Percentiles rank a stretch among this genome's conserved stretches.
Evolutionary conservation across 2,329 filamentous ascomycete species (phyloP).

Genomic region (Calonectria crousiana): DNA sequence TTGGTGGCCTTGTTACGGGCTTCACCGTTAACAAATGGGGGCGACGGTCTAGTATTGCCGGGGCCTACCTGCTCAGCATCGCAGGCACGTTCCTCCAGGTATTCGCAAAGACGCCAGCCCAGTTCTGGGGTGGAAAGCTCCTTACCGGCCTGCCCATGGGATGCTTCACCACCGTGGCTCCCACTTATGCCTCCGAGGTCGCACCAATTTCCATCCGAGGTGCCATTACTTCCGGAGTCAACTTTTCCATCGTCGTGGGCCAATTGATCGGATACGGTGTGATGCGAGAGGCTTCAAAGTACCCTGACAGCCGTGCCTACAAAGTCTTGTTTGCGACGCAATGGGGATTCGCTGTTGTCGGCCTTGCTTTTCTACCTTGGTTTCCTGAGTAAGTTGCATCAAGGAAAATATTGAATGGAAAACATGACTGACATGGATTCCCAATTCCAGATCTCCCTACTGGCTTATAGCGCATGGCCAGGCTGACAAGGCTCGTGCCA

Average conservation of each 20-base stretch:
- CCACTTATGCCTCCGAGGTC: constrained; percentile 40
- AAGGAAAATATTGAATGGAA: neutral
- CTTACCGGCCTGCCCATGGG: constrained; percentile 30
- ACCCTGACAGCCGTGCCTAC: constrained; percentile 39
- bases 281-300: constrained; percentile 41
- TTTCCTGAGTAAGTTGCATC: constrained; percentile 45
- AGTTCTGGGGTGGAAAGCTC: constrained; percentile 16
- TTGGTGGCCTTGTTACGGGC: constrained; percentile 9
- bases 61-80: constrained; percentile 2
- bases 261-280: constrained; percentile 38
- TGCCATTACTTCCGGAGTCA: constrained; percentile 37
- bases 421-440: neutral
- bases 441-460: constrained; percentile 35
- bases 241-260: constrained; percentile 41
- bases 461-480: constrained; percentile 48
- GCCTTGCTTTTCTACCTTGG: constrained; percentile 45
- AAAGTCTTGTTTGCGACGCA: constrained; percentile 47
- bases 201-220: constrained; percentile 41
- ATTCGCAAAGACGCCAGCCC: neutral
- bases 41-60: neutral
- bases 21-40: constrained; percentile 7
- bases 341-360: constrained; percentile 46
- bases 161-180: constrained; percentile 35
- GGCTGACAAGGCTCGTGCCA: constrained; percentile 45
- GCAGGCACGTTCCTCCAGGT: constrained; percentile 19